Conservation (phyloP, 2,329 filamentous ascomycete genomes). For the Sclerotinia borealis region DNA sequence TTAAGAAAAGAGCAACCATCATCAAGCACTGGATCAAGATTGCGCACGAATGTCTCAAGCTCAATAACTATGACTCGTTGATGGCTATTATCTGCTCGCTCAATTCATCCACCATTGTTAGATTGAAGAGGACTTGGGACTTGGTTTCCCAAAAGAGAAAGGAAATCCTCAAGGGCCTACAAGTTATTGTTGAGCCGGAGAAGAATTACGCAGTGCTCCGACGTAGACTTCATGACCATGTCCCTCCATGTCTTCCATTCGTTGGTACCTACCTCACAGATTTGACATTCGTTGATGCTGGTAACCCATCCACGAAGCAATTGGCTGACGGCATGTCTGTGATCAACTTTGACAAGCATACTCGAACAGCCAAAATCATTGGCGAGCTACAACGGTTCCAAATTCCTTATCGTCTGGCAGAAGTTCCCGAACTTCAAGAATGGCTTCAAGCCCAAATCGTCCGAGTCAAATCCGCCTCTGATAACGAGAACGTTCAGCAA, state of each 20-base stretch:
- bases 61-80: slow-evolving; percentile 92
- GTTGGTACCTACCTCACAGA: slow-evolving; percentile 95
- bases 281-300: slow-evolving; percentile 90
- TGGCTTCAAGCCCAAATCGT: slow-evolving; percentile 89
- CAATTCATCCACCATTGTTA: slow-evolving; percentile 84
- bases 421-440: slow-evolving; percentile 82
- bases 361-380: slow-evolving; percentile 90
- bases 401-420: slow-evolving; percentile 77
- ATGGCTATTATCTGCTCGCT: slow-evolving; percentile 97
- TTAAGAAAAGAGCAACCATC: slow-evolving; percentile 80
- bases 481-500: slow-evolving; percentile 56
- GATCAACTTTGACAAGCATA: slow-evolving; percentile 98
- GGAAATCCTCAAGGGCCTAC: slow-evolving; percentile 68
- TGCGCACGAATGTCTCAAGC: slow-evolving; percentile 74
- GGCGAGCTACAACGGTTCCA: slow-evolving; percentile 94
- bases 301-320: slow-evolving; percentile 79
- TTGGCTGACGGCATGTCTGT: slow-evolving; percentile 70
- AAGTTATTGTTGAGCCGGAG: slow-evolving; percentile 79
- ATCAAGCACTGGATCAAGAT: slow-evolving; percentile 99
- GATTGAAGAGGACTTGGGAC: slow-evolving; percentile 90
- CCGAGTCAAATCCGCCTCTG: slow-evolving; percentile 45
- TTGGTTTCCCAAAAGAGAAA: slow-evolving; percentile 77
- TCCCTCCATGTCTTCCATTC: slow-evolving; percentile 90
- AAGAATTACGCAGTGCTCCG: slow-evolving; percentile 88
- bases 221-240: slow-evolving; percentile 73